Evolutionary conservation across 345 rosid species (phyloP).

Genomic region (Leavenworthia alabamica): DNA sequence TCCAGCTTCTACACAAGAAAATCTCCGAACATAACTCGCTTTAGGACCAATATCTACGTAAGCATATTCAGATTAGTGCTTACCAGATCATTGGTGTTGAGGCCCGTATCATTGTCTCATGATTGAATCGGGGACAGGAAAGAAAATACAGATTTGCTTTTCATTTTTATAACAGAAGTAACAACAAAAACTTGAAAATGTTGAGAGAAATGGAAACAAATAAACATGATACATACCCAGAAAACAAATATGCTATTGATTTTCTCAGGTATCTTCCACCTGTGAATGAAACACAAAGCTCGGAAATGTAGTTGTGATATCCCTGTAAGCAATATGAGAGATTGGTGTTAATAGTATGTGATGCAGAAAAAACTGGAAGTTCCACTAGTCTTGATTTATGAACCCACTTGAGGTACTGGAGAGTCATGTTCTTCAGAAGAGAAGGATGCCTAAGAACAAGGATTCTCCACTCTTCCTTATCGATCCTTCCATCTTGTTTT

Average conservation of each 20-base stretch:
- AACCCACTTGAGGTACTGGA: conserved; percentile 62
- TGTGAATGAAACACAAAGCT: conserved; percentile 90
- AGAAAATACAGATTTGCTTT: background rate
- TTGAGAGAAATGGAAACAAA: background rate
- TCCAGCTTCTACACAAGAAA: too few species aligned
- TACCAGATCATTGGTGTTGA: too few species aligned
- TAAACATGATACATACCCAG: conserved; percentile 9
- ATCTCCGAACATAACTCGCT: too few species aligned
- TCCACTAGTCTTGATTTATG: too few species aligned
- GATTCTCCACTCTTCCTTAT: conserved; percentile 76
- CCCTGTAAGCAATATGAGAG: conserved; percentile 38
- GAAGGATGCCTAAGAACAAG: conserved; percentile 77
- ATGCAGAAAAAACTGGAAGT: background rate
- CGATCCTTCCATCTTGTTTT: conserved; percentile 70
- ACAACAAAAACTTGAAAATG: conserved; percentile 20
- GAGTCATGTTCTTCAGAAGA: conserved; percentile 72
- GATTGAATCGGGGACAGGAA: too few species aligned
- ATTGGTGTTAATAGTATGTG: background rate
- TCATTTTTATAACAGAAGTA: background rate
- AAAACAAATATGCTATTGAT: conserved; percentile 9
- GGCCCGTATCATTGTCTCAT: too few species aligned
- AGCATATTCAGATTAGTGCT: too few species aligned
- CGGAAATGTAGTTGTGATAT: conserved; percentile 82
- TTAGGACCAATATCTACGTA: too few species aligned
- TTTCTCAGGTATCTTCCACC: conserved; percentile 64